Evolutionary conservation across 345 rosid genomes (phyloP), one percentile per base, ranked within the genome.

Genomic region (Linum usitatissimum): DNA sequence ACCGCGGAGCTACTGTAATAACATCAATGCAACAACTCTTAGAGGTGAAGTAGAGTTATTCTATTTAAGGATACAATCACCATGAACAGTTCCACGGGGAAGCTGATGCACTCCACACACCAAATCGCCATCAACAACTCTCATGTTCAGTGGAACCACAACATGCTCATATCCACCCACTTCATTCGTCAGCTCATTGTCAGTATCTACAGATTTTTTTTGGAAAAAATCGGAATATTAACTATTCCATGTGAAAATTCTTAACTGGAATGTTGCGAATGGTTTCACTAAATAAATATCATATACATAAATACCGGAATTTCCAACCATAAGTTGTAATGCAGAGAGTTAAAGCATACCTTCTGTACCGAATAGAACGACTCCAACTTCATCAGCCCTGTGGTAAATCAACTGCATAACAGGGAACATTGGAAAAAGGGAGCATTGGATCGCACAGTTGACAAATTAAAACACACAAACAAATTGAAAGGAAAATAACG

Each of bases 161-260:
- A 93, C 69, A 76, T 90, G 69, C 68, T 84, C 83, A 73, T 93
- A 93, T 70, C 97, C 99, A 68, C 94, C 99, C 56, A 90, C 81
- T 67, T 87, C 94, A 54, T 45, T 66, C 40, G 84, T 76, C 76
- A 93, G 85, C 66, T 86, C 96, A 68, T 90, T 93, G n/a, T 71
- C 70, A 9, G 96, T 86, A 54, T 75, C 96, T 90, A 74, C 55
- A 53, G 19, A 71, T 60, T 66, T 57, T 42, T 75, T 61, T 66
- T 18, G 53, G 61, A 57, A 62, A 3, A 49, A 34, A 34, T 34
- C 38, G 4, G 38, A 34, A 34, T 34, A 34, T 34, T 34, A 34
- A 34, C 1, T 23, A 23, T 34, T 34, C 38, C 38, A 34, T 4
- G 38, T 7, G 8, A 34, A 34, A 34, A 4, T 34, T 34, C 38